Evolutionary conservation across 352 stramenopile genomes (phyloP).

Genomic region (Phytophthora tentaculata): DNA sequence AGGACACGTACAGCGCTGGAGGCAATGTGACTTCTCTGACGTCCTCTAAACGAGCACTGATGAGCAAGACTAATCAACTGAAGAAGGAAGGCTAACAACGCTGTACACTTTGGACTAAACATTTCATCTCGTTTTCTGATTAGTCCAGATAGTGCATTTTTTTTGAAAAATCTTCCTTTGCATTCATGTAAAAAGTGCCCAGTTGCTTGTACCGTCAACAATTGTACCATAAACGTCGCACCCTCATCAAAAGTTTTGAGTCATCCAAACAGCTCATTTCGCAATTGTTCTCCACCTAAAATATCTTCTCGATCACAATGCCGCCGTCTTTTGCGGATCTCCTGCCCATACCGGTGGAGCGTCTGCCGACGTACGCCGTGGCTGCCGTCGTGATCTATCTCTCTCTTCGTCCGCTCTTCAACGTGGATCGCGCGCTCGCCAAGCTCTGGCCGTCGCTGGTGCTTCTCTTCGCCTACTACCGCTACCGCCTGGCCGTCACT

Average conservation of each 20-base stretch:
- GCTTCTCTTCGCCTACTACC: constrained; percentile 56
- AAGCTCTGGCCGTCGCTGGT: constrained; percentile 66
- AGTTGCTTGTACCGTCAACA: constrained; percentile 8
- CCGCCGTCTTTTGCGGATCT: constrained; percentile 26
- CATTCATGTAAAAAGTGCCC: no score
- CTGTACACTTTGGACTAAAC: constrained; percentile 37
- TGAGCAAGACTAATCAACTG: constrained; percentile 56
- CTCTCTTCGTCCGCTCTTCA: constrained; percentile 67
- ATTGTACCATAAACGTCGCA: constrained; percentile 15
- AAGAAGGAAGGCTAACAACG: no score
- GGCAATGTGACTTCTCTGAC: constrained; percentile 28
- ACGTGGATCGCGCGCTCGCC: constrained; percentile 67
- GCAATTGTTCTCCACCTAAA: constrained; percentile 4
- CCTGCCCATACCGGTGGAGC: constrained; percentile 38
- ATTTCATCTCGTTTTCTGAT: constrained; percentile 15
- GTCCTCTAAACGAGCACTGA: constrained; percentile 46
- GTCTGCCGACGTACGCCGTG: constrained; percentile 41
- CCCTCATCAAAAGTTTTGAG: no score
- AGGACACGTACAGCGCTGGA: no score
- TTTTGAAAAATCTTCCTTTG: no score
- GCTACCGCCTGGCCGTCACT: constrained; percentile 40
- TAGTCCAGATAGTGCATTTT: constrained; percentile 11
- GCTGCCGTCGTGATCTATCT: constrained; percentile 58
- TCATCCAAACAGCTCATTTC: no score
- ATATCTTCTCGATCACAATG: constrained; percentile 9